Evolutionary conservation across 2,329 filamentous ascomycete genomes (phyloP).

Genomic region (Pseudogymnoascus sp.): DNA sequence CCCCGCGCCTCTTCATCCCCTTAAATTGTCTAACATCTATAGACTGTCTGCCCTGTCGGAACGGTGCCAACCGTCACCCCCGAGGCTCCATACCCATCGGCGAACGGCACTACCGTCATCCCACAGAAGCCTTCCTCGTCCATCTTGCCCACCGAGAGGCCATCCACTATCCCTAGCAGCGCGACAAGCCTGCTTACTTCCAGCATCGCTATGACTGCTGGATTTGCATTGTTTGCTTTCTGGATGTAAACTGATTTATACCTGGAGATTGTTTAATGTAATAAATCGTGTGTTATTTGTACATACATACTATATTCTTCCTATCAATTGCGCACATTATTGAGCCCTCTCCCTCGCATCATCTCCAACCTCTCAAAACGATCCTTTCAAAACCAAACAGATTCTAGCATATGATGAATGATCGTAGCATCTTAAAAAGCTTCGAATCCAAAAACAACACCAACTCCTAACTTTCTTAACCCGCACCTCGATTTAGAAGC

Average conservation of each 20-base stretch:
- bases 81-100: background rate
- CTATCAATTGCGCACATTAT: background rate
- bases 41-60: background rate
- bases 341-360: background rate
- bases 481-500: background rate
- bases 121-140: background rate
- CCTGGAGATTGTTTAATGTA: background rate
- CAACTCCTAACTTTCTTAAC: background rate
- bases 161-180: background rate
- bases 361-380: background rate
- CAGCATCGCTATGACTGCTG: slow-evolving; percentile 1
- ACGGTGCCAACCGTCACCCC: background rate
- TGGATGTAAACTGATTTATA: background rate
- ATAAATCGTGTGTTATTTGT: background rate
- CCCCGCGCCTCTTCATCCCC: background rate
- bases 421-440: background rate
- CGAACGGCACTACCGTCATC: background rate
- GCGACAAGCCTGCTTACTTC: background rate
- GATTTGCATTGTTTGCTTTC: background rate
- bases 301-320: background rate
- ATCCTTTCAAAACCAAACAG: background rate
- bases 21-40: background rate
- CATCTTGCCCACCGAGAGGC: background rate
- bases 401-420: background rate
- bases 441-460: background rate